A percentile compares a stretch with the other conserved stretches of the same genome.
Conservation (phyloP, 257 asterid species). For the Striga asiatica region DNA sequence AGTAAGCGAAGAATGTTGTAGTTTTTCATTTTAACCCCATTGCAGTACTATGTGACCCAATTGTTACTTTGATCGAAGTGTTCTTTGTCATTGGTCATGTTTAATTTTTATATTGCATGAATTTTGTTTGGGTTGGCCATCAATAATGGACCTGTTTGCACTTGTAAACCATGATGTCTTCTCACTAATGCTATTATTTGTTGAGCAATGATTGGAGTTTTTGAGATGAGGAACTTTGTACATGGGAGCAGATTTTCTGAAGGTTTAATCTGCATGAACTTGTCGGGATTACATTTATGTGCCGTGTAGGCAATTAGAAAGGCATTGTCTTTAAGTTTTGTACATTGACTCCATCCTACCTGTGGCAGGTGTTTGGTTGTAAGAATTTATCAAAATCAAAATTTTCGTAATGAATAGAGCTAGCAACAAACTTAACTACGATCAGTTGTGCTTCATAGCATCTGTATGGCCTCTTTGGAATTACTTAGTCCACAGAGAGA, state of each 20-base stretch:
- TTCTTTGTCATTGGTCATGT: not conserved
- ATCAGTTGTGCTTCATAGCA: not conserved
- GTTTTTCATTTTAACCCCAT: not conserved
- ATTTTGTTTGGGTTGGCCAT: not conserved
- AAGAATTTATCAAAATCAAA: too few relatives aligned
- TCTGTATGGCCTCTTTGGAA: not conserved
- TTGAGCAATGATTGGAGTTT: not conserved
- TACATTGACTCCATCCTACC: not conserved
- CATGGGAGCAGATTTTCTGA: not conserved
- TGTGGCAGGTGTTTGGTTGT: not conserved
- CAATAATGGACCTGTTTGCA: not conserved
- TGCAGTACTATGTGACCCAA: not conserved
- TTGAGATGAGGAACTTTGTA: not conserved
- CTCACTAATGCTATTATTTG: not conserved
- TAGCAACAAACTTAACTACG: not conserved
- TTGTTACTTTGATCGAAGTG: not conserved
- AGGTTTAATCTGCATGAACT: not conserved
- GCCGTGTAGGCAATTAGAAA: not conserved
- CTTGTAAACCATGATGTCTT: not conserved
- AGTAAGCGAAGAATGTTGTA: conserved; percentile 31
- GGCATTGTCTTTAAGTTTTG: not conserved
- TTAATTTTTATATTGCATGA: conserved; percentile 3
- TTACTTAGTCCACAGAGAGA: not conserved
- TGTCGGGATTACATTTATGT: too few relatives aligned
- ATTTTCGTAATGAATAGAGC: too few relatives aligned